Conservation (phyloP, 1,284 basidiomycete genomes). For the Coriolopsis trogii region DNA sequence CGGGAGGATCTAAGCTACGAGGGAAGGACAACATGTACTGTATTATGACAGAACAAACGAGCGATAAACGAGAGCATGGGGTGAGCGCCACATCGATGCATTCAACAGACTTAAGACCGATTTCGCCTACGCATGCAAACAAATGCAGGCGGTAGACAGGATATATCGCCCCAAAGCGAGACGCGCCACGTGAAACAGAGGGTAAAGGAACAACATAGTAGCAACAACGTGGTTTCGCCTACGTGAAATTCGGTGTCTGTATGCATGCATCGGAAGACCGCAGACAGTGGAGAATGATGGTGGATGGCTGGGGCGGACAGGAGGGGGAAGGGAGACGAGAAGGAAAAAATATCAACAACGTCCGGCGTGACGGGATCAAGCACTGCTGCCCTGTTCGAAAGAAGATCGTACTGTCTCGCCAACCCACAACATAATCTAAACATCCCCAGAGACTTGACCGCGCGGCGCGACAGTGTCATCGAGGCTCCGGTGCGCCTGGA, state of each 20-base stretch:
- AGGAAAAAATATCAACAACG: constrained; percentile 18
- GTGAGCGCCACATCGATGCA: too few species aligned
- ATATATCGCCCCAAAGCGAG: constrained; percentile 18
- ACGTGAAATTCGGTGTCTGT: constrained; percentile 14
- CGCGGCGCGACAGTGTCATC: constrained; percentile 50
- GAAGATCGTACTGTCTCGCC: constrained; percentile 14
- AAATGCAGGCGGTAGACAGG: constrained; percentile 5
- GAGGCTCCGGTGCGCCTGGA: constrained; percentile 84
- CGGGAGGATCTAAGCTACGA: constrained; percentile 24
- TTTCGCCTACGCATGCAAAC: too few species aligned
- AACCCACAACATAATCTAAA: background rate
- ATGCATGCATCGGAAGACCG: constrained; percentile 14
- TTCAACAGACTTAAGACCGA: too few species aligned
- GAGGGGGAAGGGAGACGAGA: background rate
- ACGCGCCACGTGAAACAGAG: constrained; percentile 10
- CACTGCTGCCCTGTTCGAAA: constrained; percentile 23
- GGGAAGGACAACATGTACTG: constrained; percentile 14
- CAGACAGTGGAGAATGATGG: too few species aligned
- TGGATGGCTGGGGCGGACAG: constrained; percentile 1
- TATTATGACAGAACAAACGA: constrained; percentile 17
- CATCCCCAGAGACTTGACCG: constrained; percentile 13
- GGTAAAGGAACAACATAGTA: constrained; percentile 16
- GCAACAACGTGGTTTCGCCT: constrained; percentile 11
- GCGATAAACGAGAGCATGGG: constrained; percentile 12
- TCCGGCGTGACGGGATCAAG: constrained; percentile 23